These are phyloP conservation scores for Apophysomyces variabilis DNA, from an alignment of 371 early-diverging fungal genomes.

Conservation along the genomic window DNA sequence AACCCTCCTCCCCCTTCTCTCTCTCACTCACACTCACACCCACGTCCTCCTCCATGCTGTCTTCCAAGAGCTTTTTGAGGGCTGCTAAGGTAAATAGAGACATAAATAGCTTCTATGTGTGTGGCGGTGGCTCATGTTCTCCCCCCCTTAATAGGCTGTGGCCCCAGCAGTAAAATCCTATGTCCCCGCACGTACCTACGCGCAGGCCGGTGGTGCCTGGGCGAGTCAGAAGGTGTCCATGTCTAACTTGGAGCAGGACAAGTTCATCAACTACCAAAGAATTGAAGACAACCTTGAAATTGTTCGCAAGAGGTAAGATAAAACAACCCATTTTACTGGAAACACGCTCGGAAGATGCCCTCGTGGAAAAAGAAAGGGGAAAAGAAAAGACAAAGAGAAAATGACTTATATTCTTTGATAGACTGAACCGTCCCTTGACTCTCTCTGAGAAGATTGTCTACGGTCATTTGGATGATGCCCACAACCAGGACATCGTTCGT, in stretches of 20 bases:
- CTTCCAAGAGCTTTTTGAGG: slow-evolving; percentile 38
- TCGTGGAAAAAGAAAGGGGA: neutral
- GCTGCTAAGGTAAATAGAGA: slow-evolving; percentile 36
- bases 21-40: neutral
- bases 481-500: slow-evolving; percentile 78
- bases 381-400: neutral
- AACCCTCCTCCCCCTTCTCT: slow-evolving; percentile 22
- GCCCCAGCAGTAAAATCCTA: slow-evolving; percentile 36
- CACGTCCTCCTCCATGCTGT: slow-evolving; percentile 32
- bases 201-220: slow-evolving; percentile 52
- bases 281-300: slow-evolving; percentile 91
- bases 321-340: neutral
- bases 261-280: slow-evolving; percentile 91
- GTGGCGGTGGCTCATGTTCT: slow-evolving; percentile 4
- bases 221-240: slow-evolving; percentile 77
- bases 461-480: slow-evolving; percentile 92
- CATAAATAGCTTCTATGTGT: neutral
- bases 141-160: slow-evolving; percentile 27
- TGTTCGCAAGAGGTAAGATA: slow-evolving; percentile 80
- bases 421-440: slow-evolving; percentile 81
- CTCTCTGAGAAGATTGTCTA: slow-evolving; percentile 96
- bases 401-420: slow-evolving; percentile 20
- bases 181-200: slow-evolving; percentile 47
- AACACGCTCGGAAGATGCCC: neutral
- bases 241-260: slow-evolving; percentile 83